Evolutionary conservation across 768 basidiomycete species (phyloP).

Genomic region (Rhizopogon rudus): DNA sequence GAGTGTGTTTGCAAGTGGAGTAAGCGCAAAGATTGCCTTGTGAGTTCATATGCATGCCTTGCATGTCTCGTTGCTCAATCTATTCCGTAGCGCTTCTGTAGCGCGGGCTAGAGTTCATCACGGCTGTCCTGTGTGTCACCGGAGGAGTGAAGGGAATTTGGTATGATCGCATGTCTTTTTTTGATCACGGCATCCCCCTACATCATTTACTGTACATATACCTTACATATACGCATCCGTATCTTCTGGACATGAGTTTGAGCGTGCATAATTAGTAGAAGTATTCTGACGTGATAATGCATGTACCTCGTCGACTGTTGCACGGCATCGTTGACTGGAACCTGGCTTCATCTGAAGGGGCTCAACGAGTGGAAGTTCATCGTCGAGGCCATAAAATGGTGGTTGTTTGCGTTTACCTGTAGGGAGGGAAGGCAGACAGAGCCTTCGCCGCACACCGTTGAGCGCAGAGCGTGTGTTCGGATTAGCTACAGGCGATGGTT

Average conservation of each 20-base stretch:
- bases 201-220: slow-evolving; percentile 2
- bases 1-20: slow-evolving; percentile 33
- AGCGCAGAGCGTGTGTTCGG: slow-evolving; percentile 6
- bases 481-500: slow-evolving; percentile 10
- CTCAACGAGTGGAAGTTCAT: slow-evolving; percentile 58
- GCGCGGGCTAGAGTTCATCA: slow-evolving; percentile 57
- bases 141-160: slow-evolving; percentile 46
- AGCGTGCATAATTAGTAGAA: too few species aligned
- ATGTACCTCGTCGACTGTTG: too few species aligned
- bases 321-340: too few species aligned
- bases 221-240: not conserved
- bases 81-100: slow-evolving; percentile 54
- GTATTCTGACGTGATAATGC: too few species aligned
- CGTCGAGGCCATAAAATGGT: slow-evolving; percentile 73
- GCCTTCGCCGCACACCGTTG: slow-evolving; percentile 31
- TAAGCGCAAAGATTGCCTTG: slow-evolving; percentile 79
- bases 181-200: not conserved
- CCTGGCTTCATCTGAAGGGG: not conserved
- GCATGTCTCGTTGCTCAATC: slow-evolving; percentile 6
- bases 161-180: slow-evolving; percentile 6
- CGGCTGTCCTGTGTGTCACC: slow-evolving; percentile 77
- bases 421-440: slow-evolving; percentile 67
- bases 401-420: slow-evolving; percentile 35
- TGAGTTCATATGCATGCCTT: slow-evolving; percentile 30
- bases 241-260: not conserved